These are phyloP conservation scores for Diaporthe capsici DNA, from an alignment of 2,329 filamentous ascomycete species.

Conservation along the genomic window DNA sequence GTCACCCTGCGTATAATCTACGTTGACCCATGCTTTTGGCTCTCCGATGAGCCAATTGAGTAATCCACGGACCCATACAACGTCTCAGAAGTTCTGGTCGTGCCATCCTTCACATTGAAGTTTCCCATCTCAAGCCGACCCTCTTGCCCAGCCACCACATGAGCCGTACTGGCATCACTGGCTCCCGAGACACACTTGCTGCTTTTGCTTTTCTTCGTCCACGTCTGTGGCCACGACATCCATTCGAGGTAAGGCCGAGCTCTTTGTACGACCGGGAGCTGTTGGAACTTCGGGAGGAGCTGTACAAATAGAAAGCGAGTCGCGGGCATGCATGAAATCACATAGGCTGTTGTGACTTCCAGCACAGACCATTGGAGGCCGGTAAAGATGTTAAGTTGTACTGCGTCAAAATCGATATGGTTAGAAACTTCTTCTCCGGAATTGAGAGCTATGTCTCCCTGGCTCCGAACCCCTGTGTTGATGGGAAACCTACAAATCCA, in stretches of 20 bases:
- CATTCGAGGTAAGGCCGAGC: neutral
- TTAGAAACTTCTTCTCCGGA: neutral
- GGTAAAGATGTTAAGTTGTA: neutral
- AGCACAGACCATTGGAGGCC: slow-evolving; percentile 18
- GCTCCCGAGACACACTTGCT: neutral
- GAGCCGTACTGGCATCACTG: neutral
- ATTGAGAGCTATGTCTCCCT: neutral
- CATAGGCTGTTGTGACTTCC: slow-evolving; percentile 20
- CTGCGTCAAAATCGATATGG: neutral
- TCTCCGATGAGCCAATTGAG: slow-evolving; percentile 1
- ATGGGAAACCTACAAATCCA: neutral
- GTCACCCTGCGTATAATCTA: neutral
- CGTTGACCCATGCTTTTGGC: neutral
- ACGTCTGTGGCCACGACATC: neutral
- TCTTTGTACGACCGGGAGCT: neutral
- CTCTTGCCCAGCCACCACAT: neutral
- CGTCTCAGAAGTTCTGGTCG: neutral
- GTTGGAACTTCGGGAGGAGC: neutral
- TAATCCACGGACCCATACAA: neutral
- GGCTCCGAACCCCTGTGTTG: neutral
- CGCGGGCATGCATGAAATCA: slow-evolving; percentile 13
- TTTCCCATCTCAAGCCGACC: neutral
- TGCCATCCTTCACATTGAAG: neutral
- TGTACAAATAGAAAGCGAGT: slow-evolving; percentile 2
- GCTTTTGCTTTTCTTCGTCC: slow-evolving; percentile 2